These are phyloP conservation scores for Biancaea sappan DNA, from an alignment of 306 rosid genomes.

Conservation along the genomic window DNA sequence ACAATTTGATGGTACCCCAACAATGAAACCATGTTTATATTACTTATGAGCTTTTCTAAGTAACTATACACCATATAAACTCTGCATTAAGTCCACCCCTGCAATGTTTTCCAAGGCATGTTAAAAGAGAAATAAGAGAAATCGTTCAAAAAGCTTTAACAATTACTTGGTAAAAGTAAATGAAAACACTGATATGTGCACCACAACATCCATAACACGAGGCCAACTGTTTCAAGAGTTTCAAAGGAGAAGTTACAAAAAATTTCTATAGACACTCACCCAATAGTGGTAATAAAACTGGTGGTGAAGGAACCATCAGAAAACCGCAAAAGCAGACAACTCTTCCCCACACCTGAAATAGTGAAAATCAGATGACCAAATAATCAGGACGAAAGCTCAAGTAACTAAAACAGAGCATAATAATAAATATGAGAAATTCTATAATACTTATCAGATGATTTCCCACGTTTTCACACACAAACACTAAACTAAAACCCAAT, in stretches of 20 bases:
- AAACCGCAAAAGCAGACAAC: constrained; percentile 92
- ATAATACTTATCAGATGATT: background rate
- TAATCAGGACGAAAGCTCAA: background rate
- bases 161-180: background rate
- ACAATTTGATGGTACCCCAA: constrained; percentile 15
- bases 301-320: constrained; percentile 94
- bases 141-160: background rate
- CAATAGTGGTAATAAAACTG: constrained; percentile 92
- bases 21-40: background rate
- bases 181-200: background rate
- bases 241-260: background rate
- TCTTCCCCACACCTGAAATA: constrained; percentile 88
- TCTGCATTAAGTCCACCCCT: background rate
- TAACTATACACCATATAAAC: constrained; percentile 10
- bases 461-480: background rate
- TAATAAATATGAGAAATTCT: background rate
- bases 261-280: constrained; percentile 54
- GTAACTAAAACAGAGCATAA: background rate
- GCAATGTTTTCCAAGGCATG: constrained; percentile 20
- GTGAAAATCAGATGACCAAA: constrained; percentile 20
- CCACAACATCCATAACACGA: background rate
- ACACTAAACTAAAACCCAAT: background rate
- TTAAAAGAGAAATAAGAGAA: constrained; percentile 15
- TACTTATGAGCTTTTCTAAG: background rate
- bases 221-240: background rate